Evolutionary conservation across 805 yeast genomes (phyloP).

Genomic region (Yamadazyma akitaensis): DNA sequence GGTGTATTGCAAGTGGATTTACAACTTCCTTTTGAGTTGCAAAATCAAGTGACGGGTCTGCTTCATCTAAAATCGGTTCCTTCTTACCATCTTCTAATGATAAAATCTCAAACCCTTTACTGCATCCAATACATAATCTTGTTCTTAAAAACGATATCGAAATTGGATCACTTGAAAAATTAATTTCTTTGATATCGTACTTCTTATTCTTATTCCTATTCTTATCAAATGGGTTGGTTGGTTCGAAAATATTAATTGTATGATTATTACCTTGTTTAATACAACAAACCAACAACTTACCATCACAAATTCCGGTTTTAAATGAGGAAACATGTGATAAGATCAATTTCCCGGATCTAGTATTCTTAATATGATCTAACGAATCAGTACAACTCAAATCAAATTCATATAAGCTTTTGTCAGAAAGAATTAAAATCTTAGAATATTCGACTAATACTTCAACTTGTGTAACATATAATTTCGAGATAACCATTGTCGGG

Average conservation of each 20-base stretch:
- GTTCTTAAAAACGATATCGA: conserved; percentile 87
- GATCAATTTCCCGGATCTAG: conserved; percentile 69
- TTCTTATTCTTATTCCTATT: conserved; percentile 63
- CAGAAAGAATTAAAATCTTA: conserved; percentile 74
- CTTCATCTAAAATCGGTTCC: conserved; percentile 93
- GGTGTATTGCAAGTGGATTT: conserved; percentile 87
- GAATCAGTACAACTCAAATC: conserved; percentile 57
- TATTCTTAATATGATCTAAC: conserved; percentile 46
- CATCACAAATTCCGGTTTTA: conserved; percentile 89
- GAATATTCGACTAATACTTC: conserved; percentile 92
- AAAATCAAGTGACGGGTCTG: conserved; percentile 94
- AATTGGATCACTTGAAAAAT: conserved; percentile 84
- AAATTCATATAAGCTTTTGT: conserved; percentile 73
- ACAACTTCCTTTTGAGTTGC: conserved; percentile 75
- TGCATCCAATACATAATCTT: conserved; percentile 90
- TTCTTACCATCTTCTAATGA: conserved; percentile 79
- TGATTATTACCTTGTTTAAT: conserved; percentile 81
- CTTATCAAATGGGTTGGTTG: conserved; percentile 64
- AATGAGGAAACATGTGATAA: conserved; percentile 87
- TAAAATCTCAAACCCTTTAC: conserved; percentile 94
- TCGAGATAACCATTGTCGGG: conserved; percentile 73
- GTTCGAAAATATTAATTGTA: conserved; percentile 82
- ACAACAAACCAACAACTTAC: conserved; percentile 83
- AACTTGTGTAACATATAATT: conserved; percentile 77
- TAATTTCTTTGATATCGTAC: conserved; percentile 68